These are phyloP conservation scores for Trichoderma simmonsii DNA, from an alignment of 2,329 filamentous ascomycete genomes.

Conservation along the genomic window DNA sequence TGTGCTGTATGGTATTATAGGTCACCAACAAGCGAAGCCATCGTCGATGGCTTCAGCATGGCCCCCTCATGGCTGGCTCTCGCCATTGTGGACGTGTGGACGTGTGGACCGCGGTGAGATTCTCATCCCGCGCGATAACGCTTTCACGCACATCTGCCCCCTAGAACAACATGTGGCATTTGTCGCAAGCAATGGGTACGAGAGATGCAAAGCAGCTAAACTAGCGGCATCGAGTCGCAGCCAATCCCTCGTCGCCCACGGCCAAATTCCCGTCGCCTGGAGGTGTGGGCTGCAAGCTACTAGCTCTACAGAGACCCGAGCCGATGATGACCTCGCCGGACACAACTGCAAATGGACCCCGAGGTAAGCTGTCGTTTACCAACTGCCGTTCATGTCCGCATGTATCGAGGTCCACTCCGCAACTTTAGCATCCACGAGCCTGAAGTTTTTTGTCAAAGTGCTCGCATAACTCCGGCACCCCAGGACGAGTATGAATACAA, in stretches of 20 bases:
- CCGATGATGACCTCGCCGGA: neutral
- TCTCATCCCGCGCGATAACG: slow-evolving; percentile 1
- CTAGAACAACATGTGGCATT: slow-evolving; percentile 1
- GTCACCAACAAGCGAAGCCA: neutral
- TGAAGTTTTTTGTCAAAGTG: neutral
- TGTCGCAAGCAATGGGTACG: neutral
- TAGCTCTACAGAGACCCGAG: neutral
- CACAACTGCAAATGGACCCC: neutral
- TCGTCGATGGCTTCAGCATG: neutral
- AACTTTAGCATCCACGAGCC: neutral
- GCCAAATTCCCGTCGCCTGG: neutral
- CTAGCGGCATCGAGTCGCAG: neutral
- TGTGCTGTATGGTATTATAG: neutral
- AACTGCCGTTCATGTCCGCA: neutral
- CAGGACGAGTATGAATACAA: neutral
- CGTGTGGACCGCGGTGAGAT: neutral
- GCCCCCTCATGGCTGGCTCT: neutral
- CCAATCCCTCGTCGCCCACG: neutral
- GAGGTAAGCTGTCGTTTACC: neutral
- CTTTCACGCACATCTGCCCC: slow-evolving; percentile 4
- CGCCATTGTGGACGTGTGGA: neutral
- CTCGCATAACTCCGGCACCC: neutral
- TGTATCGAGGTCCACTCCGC: neutral
- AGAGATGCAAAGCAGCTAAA: slow-evolving; percentile 13
- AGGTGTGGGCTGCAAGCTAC: neutral